These are phyloP conservation scores for Coemansia sp. DNA, from an alignment of 192 early-diverging fungal genomes.

Conservation along the genomic window DNA sequence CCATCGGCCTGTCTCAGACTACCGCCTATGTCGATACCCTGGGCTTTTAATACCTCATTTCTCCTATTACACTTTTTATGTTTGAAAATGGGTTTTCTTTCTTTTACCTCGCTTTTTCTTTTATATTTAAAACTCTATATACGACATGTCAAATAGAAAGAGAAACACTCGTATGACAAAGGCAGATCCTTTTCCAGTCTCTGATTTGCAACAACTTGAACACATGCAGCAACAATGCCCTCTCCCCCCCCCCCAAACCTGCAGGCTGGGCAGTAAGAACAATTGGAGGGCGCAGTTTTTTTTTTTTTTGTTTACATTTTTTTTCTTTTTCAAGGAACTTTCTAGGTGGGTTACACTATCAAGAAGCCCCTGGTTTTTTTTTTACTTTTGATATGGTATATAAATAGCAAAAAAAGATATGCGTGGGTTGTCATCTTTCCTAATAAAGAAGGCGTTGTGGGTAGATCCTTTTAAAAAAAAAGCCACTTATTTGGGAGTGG, in stretches of 20 bases:
- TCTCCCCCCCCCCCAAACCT: neutral
- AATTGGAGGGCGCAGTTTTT: neutral
- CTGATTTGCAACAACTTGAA: neutral
- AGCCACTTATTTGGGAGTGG: neutral
- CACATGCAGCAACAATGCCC: neutral
- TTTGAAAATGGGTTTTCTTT: neutral
- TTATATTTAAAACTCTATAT: slow-evolving; percentile 2
- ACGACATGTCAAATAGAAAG: neutral
- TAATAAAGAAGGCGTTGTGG: neutral
- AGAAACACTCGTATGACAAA: neutral
- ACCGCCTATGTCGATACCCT: slow-evolving; percentile 57
- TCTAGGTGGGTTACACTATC: neutral
- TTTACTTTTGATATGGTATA: neutral
- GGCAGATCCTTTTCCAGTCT: neutral
- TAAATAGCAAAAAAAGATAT: neutral
- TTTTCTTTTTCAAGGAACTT: neutral
- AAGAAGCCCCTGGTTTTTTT: neutral
- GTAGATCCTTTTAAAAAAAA: neutral
- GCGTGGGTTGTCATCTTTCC: neutral
- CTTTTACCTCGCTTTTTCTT: neutral
- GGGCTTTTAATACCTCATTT: slow-evolving; percentile 36
- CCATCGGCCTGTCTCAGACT: slow-evolving; percentile 45
- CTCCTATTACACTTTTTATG: neutral
- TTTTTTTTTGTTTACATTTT: neutral
- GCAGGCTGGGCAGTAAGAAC: neutral